phyloP scores from a whole-genome alignment of 1,284 basidiomycete genomes.

The Ceratobasidium sp. region DNA sequence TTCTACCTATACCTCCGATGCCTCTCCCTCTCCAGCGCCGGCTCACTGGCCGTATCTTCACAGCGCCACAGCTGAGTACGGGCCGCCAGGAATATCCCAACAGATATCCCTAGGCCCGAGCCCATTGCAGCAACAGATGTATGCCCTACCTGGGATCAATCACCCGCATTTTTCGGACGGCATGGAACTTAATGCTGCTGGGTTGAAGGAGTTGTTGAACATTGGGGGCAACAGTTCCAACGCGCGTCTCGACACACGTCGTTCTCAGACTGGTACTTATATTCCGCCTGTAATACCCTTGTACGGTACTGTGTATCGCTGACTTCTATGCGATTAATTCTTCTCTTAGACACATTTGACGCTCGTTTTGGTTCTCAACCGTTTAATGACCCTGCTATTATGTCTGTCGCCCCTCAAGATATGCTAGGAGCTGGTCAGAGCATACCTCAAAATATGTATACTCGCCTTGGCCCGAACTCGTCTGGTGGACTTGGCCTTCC shows the following conservation, averaged over 20 bases:
- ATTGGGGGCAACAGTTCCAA: conserved; percentile 44
- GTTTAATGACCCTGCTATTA: conserved; percentile 82
- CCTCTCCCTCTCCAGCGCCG: conserved; percentile 38
- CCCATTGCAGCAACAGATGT: conserved; percentile 37
- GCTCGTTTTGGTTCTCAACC: conserved; percentile 57
- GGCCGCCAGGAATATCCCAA: conserved; percentile 40
- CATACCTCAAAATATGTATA: conserved; percentile 59
- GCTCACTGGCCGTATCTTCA: conserved; percentile 45
- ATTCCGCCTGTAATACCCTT: conserved; percentile 46
- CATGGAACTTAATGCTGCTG: conserved; percentile 40
- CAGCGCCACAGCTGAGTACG: conserved; percentile 35
- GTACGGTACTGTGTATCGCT: conserved; percentile 66
- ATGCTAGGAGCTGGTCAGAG: conserved; percentile 59
- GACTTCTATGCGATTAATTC: conserved; percentile 62
- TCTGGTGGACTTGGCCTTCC: neutral
- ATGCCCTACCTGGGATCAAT: conserved; percentile 37
- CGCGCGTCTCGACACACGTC: conserved; percentile 38
- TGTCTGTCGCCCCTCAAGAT: conserved; percentile 63
- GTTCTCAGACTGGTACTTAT: conserved; percentile 45
- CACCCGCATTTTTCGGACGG: conserved; percentile 36
- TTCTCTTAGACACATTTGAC: conserved; percentile 52
- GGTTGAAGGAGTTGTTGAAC: conserved; percentile 48
- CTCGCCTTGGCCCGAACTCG: conserved; percentile 10
- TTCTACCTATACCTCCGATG: conserved; percentile 42
- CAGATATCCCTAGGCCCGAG: conserved; percentile 30